Percentiles rank a stretch among this genome's conserved stretches.
phyloP scores from a whole-genome alignment of 1,284 basidiomycete genomes.

The Sporisorium reilianum region DNA sequence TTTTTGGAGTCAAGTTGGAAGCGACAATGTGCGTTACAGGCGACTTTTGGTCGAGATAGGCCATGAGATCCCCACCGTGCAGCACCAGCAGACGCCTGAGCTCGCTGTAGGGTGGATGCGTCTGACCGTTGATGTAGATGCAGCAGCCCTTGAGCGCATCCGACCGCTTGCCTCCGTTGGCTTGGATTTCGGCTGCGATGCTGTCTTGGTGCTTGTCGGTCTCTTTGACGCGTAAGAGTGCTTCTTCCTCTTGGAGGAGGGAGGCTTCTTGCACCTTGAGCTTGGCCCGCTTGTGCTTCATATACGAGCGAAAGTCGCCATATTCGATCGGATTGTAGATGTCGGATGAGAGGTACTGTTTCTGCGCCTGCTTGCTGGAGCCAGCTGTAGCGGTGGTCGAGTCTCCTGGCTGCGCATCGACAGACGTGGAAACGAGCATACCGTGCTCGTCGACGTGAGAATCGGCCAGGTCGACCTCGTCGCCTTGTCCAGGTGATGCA shows the following conservation, averaged over 20 bases:
- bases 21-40: constrained; percentile 84
- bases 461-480: background rate
- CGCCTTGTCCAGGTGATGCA: background rate
- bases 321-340: constrained; percentile 82
- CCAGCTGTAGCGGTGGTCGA: background rate
- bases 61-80: constrained; percentile 84
- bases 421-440: constrained; percentile 14
- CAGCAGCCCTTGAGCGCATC: constrained; percentile 58
- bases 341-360: constrained; percentile 32
- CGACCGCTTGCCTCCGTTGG: constrained; percentile 24
- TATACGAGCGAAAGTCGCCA: constrained; percentile 86
- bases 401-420: background rate
- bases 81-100: constrained; percentile 82
- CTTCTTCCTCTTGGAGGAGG: constrained; percentile 50
- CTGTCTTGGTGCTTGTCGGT: constrained; percentile 6
- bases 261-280: constrained; percentile 61
- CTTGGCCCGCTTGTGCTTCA: constrained; percentile 89
- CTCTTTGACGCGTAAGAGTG: constrained; percentile 19
- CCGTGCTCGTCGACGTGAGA: constrained; percentile 30
- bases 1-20: constrained; percentile 86
- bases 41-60: constrained; percentile 83
- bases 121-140: constrained; percentile 85
- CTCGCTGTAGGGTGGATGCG: constrained; percentile 86
- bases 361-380: constrained; percentile 10
- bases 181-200: constrained; percentile 23